Evolutionary conservation across 768 basidiomycete species (phyloP), one percentile per base, ranked within the genome.

Genomic region (Cyclocybe aegerita): DNA sequence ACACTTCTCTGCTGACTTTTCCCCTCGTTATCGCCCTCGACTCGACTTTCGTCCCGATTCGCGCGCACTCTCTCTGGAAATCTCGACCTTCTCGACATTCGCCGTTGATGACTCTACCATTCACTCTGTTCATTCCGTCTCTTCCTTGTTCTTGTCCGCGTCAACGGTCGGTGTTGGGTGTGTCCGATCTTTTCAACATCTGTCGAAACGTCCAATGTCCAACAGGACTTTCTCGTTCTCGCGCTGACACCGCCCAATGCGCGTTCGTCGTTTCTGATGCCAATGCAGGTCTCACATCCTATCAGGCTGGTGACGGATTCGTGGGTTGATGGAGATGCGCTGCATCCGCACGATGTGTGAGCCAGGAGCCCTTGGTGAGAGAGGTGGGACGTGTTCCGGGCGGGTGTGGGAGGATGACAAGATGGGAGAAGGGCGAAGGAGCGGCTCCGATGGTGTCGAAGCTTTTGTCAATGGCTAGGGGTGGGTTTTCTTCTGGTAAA

Each of bases 261-360:
- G 11, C 68, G 74, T 29, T 64, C 65, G 10, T 77, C 75, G n/a
- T 71, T 72, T 16, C 56, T 83, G 30, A 35, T 72, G 17, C 70
- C 67, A 5, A 49, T 72, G 44, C 75, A 78, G 56, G 66, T 81
- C 53, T 65, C 68, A 33, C 75, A 77, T 56, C 73, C 77, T 2
- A 78, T 85, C 56, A 76, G 71, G 40, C 68, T 85, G 37, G 79
- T 78, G 52, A 82, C 83, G 31, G 80, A 85, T 52, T 60, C 76
- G 15, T 81, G 78, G 70, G 60, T 58, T 23, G 73, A 74, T 43
- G 52, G 52, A 40, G 67, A 66, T 48, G 52, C 52, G 29, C 46
- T 65, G 44, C 73, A 75, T 52, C 73, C 73, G 33, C 62, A 64
- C 31, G 73, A 76, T 55, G 60, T 50, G 31, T 69, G 59, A 66